Evolutionary conservation across 495 filamentous ascomycete species (phyloP).

Genomic region (Sordaria brevicollis): DNA sequence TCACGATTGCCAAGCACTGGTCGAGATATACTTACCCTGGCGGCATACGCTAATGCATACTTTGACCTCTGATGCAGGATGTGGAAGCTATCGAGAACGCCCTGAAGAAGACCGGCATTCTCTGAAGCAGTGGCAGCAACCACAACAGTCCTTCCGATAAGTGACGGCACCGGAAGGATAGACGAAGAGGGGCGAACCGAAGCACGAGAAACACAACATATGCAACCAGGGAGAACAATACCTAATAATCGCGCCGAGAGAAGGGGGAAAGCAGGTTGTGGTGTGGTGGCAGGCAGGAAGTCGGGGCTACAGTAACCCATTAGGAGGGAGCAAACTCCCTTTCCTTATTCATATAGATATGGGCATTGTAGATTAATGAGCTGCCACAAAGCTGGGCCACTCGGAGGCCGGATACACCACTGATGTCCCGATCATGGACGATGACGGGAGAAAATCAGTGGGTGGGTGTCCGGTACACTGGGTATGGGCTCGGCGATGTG

Average conservation of each 20-base stretch:
- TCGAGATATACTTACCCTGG: background rate
- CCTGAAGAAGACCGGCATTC: conserved; percentile 27
- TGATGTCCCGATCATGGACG: background rate
- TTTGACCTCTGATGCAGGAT: conserved; percentile 22
- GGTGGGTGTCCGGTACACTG: background rate
- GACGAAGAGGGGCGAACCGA: background rate
- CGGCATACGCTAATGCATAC: conserved; percentile 11
- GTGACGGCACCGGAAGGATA: background rate
- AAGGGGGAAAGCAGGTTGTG: background rate
- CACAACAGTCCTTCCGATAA: background rate
- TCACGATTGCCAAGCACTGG: conserved; percentile 1
- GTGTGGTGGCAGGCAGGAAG: background rate
- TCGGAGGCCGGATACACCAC: conserved; percentile 7
- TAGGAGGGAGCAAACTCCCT: conserved; percentile 30
- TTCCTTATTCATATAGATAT: conserved; percentile 20
- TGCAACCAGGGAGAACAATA: background rate
- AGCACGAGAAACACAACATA: background rate
- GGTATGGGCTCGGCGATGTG: background rate
- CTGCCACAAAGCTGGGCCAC: conserved; percentile 6
- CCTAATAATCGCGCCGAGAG: background rate
- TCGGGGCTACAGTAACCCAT: conserved; percentile 26
- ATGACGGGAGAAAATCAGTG: background rate
- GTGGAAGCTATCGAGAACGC: conserved; percentile 20
- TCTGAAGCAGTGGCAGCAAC: conserved; percentile 19
- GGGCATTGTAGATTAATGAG: conserved; percentile 26